Evolutionary conservation across 495 filamentous ascomycete genomes (phyloP).

Genomic region (Xylaria cubensis): DNA sequence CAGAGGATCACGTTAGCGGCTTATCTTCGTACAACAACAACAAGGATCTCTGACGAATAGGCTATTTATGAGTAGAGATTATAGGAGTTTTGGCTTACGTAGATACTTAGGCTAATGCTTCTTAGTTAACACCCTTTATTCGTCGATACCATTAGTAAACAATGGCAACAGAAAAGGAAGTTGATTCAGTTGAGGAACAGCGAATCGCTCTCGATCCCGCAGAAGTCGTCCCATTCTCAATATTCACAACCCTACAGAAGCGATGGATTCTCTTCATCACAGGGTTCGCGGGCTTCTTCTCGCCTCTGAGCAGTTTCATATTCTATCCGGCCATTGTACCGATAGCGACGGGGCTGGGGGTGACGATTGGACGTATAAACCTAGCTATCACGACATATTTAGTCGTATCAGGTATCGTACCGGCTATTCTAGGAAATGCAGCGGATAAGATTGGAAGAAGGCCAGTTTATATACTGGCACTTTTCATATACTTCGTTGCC

Average conservation of each 20-base stretch:
- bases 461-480: not conserved
- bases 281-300: constrained; percentile 48
- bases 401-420: not conserved
- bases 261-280: constrained; percentile 47
- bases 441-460: constrained; percentile 6
- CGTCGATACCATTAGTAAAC: not conserved
- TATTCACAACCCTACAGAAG: constrained; percentile 45
- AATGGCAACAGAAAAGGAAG: not conserved
- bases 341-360: constrained; percentile 25
- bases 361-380: not conserved
- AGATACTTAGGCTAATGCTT: not conserved
- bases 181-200: not conserved
- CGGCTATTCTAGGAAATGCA: not conserved
- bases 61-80: not conserved
- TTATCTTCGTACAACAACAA: not conserved
- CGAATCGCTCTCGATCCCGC: not conserved
- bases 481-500: not conserved
- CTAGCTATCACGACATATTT: not conserved
- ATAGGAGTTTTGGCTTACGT: not conserved
- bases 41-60: not conserved
- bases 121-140: not conserved
- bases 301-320: constrained; percentile 45
- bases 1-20: not conserved
- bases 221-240: not conserved
- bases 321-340: constrained; percentile 45